Evolutionary conservation across 2,329 filamentous ascomycete species (phyloP).

Genomic region (Allantophomopsis lycopodina): DNA sequence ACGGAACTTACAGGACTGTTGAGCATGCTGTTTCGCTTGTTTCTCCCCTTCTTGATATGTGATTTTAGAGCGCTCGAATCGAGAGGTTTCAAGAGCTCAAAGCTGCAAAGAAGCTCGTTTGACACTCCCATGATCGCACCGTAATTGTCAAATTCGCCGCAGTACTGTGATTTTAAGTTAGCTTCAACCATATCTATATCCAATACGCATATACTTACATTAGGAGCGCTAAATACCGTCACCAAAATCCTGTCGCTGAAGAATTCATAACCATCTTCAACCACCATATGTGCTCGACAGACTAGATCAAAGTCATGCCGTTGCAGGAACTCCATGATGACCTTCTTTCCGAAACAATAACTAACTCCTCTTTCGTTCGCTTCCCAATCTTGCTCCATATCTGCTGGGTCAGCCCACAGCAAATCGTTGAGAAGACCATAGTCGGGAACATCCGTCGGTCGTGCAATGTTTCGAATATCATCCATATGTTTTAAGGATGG

Average conservation of each 20-base stretch:
- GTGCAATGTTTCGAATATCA: conserved; percentile 89
- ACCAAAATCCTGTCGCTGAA: conserved; percentile 92
- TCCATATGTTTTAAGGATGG: conserved; percentile 94
- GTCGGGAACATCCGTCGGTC: conserved; percentile 93
- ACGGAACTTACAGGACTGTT: conserved; percentile 53
- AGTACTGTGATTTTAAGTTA: conserved; percentile 48
- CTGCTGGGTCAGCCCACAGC: conserved; percentile 92
- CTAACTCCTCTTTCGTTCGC: conserved; percentile 93
- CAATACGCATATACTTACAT: conserved; percentile 45
- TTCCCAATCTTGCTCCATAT: conserved; percentile 98
- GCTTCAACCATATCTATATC: background rate
- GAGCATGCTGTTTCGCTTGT: conserved; percentile 86
- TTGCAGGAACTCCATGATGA: conserved; percentile 90
- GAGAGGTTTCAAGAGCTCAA: conserved; percentile 89
- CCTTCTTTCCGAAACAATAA: conserved; percentile 97
- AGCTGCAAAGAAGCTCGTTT: conserved; percentile 84
- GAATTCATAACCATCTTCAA: conserved; percentile 98
- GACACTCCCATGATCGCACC: conserved; percentile 98
- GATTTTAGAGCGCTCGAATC: conserved; percentile 95
- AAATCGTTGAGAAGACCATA: conserved; percentile 92
- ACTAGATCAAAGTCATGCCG: conserved; percentile 95
- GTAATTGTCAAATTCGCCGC: conserved; percentile 98
- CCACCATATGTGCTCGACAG: conserved; percentile 96
- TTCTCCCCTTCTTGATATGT: conserved; percentile 96
- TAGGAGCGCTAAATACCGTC: conserved; percentile 94